Conservation (phyloP, 148 eudicot genomes). For the Persicaria tinctoria region DNA sequence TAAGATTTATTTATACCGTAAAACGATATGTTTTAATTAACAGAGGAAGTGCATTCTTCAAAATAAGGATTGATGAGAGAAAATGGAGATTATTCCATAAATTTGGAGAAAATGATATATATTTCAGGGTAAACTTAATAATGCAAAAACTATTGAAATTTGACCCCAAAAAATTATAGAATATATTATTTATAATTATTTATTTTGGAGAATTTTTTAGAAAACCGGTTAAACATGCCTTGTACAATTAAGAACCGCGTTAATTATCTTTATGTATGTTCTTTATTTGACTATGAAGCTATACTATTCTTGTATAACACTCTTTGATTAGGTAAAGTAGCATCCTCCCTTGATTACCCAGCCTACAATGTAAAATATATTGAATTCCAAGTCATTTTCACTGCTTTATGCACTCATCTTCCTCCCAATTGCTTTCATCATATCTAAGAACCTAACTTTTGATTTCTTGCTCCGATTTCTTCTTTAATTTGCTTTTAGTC, state of each 20-base stretch:
- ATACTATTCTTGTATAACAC: not conserved
- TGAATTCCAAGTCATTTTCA: conserved; percentile 9
- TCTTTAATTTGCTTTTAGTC: not conserved
- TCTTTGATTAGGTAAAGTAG: conserved; percentile 5
- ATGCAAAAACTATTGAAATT: too few relatives aligned
- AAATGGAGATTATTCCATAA: too few relatives aligned
- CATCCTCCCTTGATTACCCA: not conserved
- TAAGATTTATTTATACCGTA: too few relatives aligned
- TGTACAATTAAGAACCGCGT: not conserved
- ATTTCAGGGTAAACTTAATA: not conserved
- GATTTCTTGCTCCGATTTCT: not conserved
- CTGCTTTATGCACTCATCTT: not conserved
- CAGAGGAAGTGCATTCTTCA: too few relatives aligned
- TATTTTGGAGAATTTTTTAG: too few relatives aligned
- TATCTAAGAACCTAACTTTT: not conserved
- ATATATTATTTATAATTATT: too few relatives aligned
- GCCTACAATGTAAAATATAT: not conserved
- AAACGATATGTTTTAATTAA: too few relatives aligned
- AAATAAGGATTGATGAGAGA: too few relatives aligned
- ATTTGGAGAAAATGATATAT: not conserved
- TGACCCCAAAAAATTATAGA: too few relatives aligned
- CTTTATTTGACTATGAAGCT: not conserved
- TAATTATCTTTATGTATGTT: not conserved
- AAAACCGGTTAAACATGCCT: too few relatives aligned
- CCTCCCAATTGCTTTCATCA: not conserved